Conservation (phyloP, 352 stramenopile genomes). For the Phytopythium cucurbitacearum region DNA sequence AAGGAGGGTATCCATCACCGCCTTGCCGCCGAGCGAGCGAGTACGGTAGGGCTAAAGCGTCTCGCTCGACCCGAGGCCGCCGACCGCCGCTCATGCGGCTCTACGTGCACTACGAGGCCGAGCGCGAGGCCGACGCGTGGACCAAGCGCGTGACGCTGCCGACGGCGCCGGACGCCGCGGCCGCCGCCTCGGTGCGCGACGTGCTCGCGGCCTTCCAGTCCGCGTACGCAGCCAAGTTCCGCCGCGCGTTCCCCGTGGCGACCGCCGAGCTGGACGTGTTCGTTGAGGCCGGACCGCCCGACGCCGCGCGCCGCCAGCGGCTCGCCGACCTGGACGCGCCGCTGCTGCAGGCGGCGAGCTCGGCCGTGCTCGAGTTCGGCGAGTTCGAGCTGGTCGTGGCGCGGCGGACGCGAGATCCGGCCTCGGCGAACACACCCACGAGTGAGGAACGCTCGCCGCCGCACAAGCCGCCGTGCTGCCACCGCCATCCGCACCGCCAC, state of each 20-base stretch:
- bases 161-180: conserved; percentile 1
- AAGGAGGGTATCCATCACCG: too few relatives aligned
- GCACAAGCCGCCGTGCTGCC: background rate
- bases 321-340: conserved; percentile 17
- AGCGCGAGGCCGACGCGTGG: conserved; percentile 23
- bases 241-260: conserved; percentile 12
- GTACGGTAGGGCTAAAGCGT: background rate
- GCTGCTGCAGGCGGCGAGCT: conserved; percentile 7
- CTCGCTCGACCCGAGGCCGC: background rate
- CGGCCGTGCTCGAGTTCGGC: conserved; percentile 8
- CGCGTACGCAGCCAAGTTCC: conserved; percentile 42
- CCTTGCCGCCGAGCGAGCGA: too few relatives aligned
- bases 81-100: conserved; percentile 26
- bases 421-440: background rate
- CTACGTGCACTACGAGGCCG: conserved; percentile 66
- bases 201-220: conserved; percentile 34
- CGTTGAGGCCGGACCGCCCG: conserved; percentile 31
- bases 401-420: conserved; percentile 9
- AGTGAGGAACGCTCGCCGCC: background rate
- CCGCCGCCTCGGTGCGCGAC: conserved; percentile 26
- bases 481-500: too few relatives aligned
- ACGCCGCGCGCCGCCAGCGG: conserved; percentile 12
- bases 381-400: conserved; percentile 37
- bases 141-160: conserved; percentile 52
- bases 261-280: conserved; percentile 32